These are phyloP conservation scores for Cicer cuneatum DNA, from an alignment of 306 rosid genomes.

Conservation along the genomic window DNA sequence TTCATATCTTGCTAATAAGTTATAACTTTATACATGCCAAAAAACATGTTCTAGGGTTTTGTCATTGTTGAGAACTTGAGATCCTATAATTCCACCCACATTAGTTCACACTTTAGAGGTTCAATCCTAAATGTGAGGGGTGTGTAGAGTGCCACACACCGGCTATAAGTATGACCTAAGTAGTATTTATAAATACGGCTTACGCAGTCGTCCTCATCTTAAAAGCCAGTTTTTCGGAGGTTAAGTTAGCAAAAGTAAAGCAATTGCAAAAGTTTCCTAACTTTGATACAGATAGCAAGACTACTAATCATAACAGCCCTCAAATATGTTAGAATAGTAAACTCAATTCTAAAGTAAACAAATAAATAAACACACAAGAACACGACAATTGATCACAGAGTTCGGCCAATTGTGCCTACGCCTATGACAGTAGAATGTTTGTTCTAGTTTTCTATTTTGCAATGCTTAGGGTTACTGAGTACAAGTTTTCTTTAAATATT, in stretches of 20 bases:
- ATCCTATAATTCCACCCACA: neutral
- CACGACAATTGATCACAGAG: neutral
- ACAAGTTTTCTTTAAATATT: neutral
- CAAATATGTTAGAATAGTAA: neutral
- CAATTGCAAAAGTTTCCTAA: neutral
- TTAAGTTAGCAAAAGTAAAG: conserved; percentile 10
- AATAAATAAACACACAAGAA: neutral
- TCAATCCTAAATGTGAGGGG: neutral
- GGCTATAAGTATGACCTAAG: neutral
- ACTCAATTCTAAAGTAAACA: neutral
- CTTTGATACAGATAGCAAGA: conserved; percentile 6
- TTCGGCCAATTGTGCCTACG: neutral
- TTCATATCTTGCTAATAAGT: conserved; percentile 19
- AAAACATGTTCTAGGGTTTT: neutral
- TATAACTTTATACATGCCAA: conserved; percentile 14
- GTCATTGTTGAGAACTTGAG: conserved; percentile 3
- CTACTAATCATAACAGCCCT: neutral
- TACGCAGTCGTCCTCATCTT: neutral
- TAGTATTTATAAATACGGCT: neutral
- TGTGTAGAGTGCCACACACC: neutral
- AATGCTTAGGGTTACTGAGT: neutral
- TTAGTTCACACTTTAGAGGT: neutral
- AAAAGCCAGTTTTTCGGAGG: neutral
- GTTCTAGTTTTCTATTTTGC: neutral
- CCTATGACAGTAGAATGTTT: neutral